Evolutionary conservation across 257 asterid species (phyloP), one percentile per base, ranked within the genome.

Genomic region (Primulina tabacum): DNA sequence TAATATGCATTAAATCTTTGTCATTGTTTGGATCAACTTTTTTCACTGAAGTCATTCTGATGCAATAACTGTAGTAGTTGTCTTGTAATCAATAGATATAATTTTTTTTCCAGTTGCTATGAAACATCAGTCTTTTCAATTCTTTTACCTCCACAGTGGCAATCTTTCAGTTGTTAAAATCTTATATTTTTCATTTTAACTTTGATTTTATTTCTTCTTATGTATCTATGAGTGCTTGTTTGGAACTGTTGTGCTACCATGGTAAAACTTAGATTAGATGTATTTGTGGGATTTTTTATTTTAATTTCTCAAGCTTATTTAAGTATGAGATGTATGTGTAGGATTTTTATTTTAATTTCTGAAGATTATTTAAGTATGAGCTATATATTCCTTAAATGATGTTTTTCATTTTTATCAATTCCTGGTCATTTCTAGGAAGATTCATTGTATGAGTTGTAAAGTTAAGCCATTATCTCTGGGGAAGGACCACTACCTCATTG

Each of bases 371-470:
- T 34, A 47, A 28, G 63, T 3, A n/a, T 34, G 12, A n/a, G 9
- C 12, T 5, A 0, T 30, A 40, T 40, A 40, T 40, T 40, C 17
- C 17, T 12, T 40, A 40, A 40, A 40, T 40, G 1, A 37, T 11
- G 6, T 57, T 62, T 38, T 6, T 32, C 34, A 50, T 40, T 43
- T 0, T 12, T 28, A 12, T 20, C 14, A 32, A 7, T 18, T 20
- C 33, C 5, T 20, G 35, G 9, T 32, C 18, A 21, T 35, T 50
- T 17, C 43, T 64, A 80, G 85, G 80, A 64, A 69, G 6, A 28
- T 62, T 52, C 59, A 10, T 65, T 33, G 28, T 60, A 65, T 64
- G 33, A 72, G 66, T 76, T 74, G 72, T 70, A 76, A 72, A 65
- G 69, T 60, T 24, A 34, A 33, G 59, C 62, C 9, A 69, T 40